Evolutionary conservation across 2,329 filamentous ascomycete genomes (phyloP).

Genomic region (Hypocreales sp.): DNA sequence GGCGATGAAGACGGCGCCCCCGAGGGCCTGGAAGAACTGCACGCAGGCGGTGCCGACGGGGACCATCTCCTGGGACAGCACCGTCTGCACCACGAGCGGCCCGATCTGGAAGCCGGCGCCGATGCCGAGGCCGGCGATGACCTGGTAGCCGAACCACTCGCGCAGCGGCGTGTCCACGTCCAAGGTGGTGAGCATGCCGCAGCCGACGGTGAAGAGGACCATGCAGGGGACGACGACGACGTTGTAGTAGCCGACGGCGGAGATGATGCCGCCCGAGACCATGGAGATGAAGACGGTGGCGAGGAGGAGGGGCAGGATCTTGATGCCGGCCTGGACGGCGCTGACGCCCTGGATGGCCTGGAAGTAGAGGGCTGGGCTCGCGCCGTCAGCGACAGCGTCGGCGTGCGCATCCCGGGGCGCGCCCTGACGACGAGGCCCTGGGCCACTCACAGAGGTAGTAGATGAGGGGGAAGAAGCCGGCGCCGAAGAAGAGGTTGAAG

Average conservation of each 20-base stretch:
- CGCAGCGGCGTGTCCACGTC: constrained; percentile 25
- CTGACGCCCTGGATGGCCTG: constrained; percentile 35
- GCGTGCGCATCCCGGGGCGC: not conserved
- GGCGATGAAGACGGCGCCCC: constrained; percentile 49
- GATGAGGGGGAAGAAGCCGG: constrained; percentile 35
- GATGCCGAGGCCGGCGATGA: constrained; percentile 37
- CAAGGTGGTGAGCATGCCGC: constrained; percentile 39
- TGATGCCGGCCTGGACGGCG: constrained; percentile 38
- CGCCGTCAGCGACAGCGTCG: not conserved
- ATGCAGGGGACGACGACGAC: constrained; percentile 24
- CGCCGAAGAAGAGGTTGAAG: constrained; percentile 33
- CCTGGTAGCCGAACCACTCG: constrained; percentile 44
- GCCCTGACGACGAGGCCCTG: not conserved
- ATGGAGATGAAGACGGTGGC: constrained; percentile 33
- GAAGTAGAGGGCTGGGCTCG: constrained; percentile 33
- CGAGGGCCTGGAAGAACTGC: constrained; percentile 48
- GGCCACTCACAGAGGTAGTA: constrained; percentile 32
- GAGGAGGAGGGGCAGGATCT: constrained; percentile 36
- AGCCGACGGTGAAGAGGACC: constrained; percentile 26
- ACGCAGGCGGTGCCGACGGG: constrained; percentile 35
- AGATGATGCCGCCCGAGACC: constrained; percentile 24
- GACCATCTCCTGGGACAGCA: constrained; percentile 29
- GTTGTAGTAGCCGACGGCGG: constrained; percentile 25
- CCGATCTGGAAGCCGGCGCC: constrained; percentile 32
- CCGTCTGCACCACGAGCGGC: constrained; percentile 35